Conservation (phyloP, 495 filamentous ascomycete species). For the Aspergillus sclerotiicarbonarius region DNA sequence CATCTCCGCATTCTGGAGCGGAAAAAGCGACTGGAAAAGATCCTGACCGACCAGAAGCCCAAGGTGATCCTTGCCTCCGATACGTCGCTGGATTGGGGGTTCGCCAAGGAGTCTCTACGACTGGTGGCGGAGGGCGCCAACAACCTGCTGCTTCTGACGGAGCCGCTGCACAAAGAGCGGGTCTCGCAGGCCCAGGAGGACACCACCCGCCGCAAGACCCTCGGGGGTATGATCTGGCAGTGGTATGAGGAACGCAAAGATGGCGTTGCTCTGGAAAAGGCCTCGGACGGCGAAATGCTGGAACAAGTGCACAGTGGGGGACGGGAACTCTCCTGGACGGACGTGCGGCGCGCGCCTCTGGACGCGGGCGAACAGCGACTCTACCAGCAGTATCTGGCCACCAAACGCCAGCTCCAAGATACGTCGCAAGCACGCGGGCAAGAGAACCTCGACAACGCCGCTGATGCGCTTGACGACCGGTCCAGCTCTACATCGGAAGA, state of each 20-base stretch:
- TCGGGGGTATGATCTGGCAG: slow-evolving; percentile 64
- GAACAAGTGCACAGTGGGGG: slow-evolving; percentile 66
- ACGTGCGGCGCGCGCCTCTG: slow-evolving; percentile 61
- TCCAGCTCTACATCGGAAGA: slow-evolving; percentile 84
- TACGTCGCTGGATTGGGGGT: slow-evolving; percentile 88
- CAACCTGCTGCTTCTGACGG: slow-evolving; percentile 84
- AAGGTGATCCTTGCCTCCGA: slow-evolving; percentile 92
- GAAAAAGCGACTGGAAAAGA: slow-evolving; percentile 66
- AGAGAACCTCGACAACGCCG: slow-evolving; percentile 62
- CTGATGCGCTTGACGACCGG: slow-evolving; percentile 79
- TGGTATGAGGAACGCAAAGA: slow-evolving; percentile 69
- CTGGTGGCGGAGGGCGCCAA: slow-evolving; percentile 67
- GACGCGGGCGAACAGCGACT: slow-evolving; percentile 69
- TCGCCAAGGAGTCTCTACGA: slow-evolving; percentile 81
- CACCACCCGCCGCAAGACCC: slow-evolving; percentile 33
- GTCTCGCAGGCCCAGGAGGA: slow-evolving; percentile 26
- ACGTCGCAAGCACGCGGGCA: slow-evolving; percentile 67
- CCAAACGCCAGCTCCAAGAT: slow-evolving; percentile 74
- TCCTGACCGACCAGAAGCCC: slow-evolving; percentile 48
- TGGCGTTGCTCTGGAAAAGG: slow-evolving; percentile 58
- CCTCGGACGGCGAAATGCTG: slow-evolving; percentile 56
- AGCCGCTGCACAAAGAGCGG: slow-evolving; percentile 51
- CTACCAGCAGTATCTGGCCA: slow-evolving; percentile 89
- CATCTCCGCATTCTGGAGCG: slow-evolving; percentile 78
- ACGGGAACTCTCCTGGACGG: slow-evolving; percentile 56